Evolutionary conservation across 176 grass and related monocot species (phyloP), one percentile per base, ranked within the genome.

Genomic region (Musa troglodytarum): DNA sequence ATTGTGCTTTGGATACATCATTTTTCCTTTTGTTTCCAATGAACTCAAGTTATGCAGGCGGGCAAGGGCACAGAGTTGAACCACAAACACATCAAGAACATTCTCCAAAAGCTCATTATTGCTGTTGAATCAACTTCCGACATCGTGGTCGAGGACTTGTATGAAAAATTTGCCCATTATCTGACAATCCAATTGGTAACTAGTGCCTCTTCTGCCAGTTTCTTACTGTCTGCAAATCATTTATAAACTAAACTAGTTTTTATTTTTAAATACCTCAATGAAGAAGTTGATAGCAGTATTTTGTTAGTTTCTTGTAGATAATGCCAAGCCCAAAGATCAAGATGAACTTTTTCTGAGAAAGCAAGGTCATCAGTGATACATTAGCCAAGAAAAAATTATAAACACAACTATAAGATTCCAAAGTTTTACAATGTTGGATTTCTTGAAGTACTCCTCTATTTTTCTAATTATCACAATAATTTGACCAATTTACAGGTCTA

Each of bases 21-120:
- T 17, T 14, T 65, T 24, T 65, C 21, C 2, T 3, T 69, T 50
- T 69, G 14, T 8, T n/a, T 69, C 29, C 1, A 49, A 49, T 29
- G 15, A 55, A 75, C 7, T 69, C 9, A 80, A 74, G 53, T 80
- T 43, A 16, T 74, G 69, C 86, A 93, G 90, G 82, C 76, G 79
- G 74, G 57, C 6, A 65, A 82, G 56, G 64, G 26, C 49, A 50
- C 64, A 29, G 54, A 23, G 10, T 84, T 62, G 53, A 88, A 89
- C 21, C 79, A 5, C 75, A 69, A 72, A 75, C 89, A 98, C 74
- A 66, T 75, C 8, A 88, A 50, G 72, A 64, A 77, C 77, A 56
- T 87, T 83, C 78, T 98, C 28, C 88, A 91, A 74, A 91, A 76
- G 75, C 68, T 98, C 74, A 91, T 98, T 80, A 59, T 75, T 23